Evolutionary conservation across 257 asterid genomes (phyloP).

Genomic region (Agastache rugosa): DNA sequence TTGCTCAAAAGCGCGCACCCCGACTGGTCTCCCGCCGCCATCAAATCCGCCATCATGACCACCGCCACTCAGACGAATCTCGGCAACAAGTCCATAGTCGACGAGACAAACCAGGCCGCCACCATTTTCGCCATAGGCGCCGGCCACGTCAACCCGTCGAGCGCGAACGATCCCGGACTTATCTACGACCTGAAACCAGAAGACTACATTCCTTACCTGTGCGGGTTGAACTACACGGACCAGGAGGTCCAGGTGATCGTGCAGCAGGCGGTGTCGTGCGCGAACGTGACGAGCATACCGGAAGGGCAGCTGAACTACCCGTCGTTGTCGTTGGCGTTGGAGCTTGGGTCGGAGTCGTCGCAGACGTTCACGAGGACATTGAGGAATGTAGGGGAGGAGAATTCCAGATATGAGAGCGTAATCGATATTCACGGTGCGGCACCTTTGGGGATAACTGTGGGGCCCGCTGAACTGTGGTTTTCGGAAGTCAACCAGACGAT

Average conservation of each 20-base stretch:
- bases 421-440: not conserved
- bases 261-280: constrained; percentile 35
- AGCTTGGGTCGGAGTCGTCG: constrained; percentile 10
- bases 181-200: constrained; percentile 47
- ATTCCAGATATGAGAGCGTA: constrained; percentile 25
- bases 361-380: constrained; percentile 45
- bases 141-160: constrained; percentile 57
- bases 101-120: constrained; percentile 45
- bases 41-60: constrained; percentile 63
- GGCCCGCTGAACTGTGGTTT: constrained; percentile 40
- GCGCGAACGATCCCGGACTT: constrained; percentile 56
- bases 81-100: constrained; percentile 31
- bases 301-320: constrained; percentile 57
- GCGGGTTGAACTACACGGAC: constrained; percentile 51
- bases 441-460: constrained; percentile 31
- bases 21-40: constrained; percentile 61
- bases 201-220: constrained; percentile 55
- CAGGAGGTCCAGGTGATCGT: constrained; percentile 37
- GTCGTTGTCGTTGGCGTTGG: constrained; percentile 46
- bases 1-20: constrained; percentile 56
- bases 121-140: constrained; percentile 46
- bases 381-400: constrained; percentile 55
- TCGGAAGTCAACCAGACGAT: constrained; percentile 41
- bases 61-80: constrained; percentile 35
- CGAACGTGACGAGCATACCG: constrained; percentile 32